Conservation (phyloP, 805 yeast genomes). For the Ogataea neopini region DNA sequence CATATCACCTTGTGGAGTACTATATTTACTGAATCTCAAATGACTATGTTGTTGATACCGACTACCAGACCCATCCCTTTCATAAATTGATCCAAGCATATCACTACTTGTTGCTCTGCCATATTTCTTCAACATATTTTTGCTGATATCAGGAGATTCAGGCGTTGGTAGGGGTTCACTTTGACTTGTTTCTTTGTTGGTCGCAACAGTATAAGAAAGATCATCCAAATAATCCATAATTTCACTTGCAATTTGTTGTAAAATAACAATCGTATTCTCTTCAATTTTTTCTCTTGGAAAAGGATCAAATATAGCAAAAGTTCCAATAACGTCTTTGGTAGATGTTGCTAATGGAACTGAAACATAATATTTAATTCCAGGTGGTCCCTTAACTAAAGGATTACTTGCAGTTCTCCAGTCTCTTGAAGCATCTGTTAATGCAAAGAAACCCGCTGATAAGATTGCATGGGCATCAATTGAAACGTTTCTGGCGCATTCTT, state of each 20-base stretch:
- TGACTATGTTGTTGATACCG: slow-evolving; percentile 54
- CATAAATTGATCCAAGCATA: slow-evolving; percentile 46
- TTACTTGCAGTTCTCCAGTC: slow-evolving; percentile 71
- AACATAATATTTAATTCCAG: slow-evolving; percentile 60
- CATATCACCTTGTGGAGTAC: slow-evolving; percentile 28
- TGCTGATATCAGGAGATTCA: slow-evolving; percentile 12
- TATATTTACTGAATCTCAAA: slow-evolving; percentile 42
- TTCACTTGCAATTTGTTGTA: slow-evolving; percentile 42
- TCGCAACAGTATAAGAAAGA: slow-evolving; percentile 27
- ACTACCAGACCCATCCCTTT: slow-evolving; percentile 64
- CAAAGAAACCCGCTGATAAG: slow-evolving; percentile 54
- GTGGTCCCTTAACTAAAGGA: slow-evolving; percentile 65
- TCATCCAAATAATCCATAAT: slow-evolving; percentile 42
- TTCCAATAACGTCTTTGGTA: slow-evolving; percentile 52
- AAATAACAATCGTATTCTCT: slow-evolving; percentile 35
- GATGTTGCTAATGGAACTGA: slow-evolving; percentile 56
- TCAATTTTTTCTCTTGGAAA: slow-evolving; percentile 40
- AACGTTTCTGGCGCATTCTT: slow-evolving; percentile 52
- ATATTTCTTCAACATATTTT: slow-evolving; percentile 36
- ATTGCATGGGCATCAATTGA: slow-evolving; percentile 73
- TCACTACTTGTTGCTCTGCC: slow-evolving; percentile 59
- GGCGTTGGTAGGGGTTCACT: slow-evolving; percentile 8
- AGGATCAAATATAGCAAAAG: slow-evolving; percentile 57
- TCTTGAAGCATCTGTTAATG: slow-evolving; percentile 56
- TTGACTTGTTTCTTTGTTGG: slow-evolving; percentile 1